These are phyloP conservation scores for Trichophyton rubrum DNA, from an alignment of 2,329 filamentous ascomycete species.

Conservation along the genomic window DNA sequence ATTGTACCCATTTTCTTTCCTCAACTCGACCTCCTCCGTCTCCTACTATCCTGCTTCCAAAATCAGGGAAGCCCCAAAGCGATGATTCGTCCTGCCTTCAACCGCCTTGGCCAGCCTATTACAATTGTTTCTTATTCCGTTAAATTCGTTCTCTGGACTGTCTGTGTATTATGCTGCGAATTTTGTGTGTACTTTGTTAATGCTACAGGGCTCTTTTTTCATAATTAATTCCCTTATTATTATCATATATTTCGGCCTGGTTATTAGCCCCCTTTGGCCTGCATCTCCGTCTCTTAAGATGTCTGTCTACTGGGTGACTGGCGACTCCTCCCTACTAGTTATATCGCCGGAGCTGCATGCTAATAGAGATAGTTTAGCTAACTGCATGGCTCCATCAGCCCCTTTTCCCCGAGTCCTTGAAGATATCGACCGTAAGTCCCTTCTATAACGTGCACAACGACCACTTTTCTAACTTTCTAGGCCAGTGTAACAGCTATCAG, in stretches of 20 bases:
- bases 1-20: background rate
- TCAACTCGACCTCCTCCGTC: background rate
- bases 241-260: background rate
- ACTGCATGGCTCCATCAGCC: background rate
- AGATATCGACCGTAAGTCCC: too few species aligned
- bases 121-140: background rate
- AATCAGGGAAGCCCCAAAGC: background rate
- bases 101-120: slow-evolving; percentile 9
- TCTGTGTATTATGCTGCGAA: background rate
- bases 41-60: background rate
- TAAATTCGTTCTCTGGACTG: background rate
- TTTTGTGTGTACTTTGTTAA: slow-evolving; percentile 3
- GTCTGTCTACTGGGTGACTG: background rate
- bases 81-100: background rate
- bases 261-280: background rate
- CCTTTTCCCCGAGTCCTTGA: background rate
- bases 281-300: background rate
- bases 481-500: too few species aligned
- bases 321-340: too few species aligned
- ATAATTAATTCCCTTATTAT: background rate
- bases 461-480: too few species aligned
- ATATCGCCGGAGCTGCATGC: background rate
- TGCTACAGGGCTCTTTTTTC: background rate
- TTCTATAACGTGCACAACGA: too few species aligned
- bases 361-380: background rate